These are phyloP conservation scores for Phytophthora meadii DNA, from an alignment of 352 stramenopile genomes.

Conservation along the genomic window DNA sequence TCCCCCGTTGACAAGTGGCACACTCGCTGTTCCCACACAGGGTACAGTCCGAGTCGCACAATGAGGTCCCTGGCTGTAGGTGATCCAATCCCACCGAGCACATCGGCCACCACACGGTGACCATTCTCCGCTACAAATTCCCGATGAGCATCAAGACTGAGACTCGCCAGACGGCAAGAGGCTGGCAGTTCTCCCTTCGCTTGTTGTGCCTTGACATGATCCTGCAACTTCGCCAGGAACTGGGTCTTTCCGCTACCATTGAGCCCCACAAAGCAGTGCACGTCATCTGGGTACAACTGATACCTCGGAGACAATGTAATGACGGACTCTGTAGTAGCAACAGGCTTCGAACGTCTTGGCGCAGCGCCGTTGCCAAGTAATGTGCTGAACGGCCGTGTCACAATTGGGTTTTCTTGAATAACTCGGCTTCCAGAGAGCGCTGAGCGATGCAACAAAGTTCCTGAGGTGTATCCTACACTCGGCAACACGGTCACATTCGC, in stretches of 20 bases:
- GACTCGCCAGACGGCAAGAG: conserved; percentile 46
- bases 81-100: conserved; percentile 75
- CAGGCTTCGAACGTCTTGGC: conserved; percentile 1
- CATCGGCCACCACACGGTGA: conserved; percentile 61
- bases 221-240: conserved; percentile 56
- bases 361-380: conserved; percentile 20
- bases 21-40: conserved; percentile 86
- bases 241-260: conserved; percentile 78
- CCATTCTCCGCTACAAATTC: conserved; percentile 74
- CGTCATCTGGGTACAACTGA: conserved; percentile 51
- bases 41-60: conserved; percentile 93
- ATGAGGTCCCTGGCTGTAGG: conserved; percentile 87
- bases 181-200: conserved; percentile 27
- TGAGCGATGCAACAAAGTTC: conserved; percentile 3
- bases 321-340: conserved; percentile 29
- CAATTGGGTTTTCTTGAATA: conserved; percentile 14
- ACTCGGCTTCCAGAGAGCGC: not conserved
- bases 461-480: conserved; percentile 10
- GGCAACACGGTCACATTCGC: not conserved
- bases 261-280: conserved; percentile 76
- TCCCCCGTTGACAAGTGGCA: conserved; percentile 91
- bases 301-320: conserved; percentile 53
- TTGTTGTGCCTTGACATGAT: conserved; percentile 32
- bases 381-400: conserved; percentile 13
- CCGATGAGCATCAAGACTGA: conserved; percentile 90